These are phyloP conservation scores for Gyrodon lividus DNA, from an alignment of 768 basidiomycete species.

Conservation along the genomic window DNA sequence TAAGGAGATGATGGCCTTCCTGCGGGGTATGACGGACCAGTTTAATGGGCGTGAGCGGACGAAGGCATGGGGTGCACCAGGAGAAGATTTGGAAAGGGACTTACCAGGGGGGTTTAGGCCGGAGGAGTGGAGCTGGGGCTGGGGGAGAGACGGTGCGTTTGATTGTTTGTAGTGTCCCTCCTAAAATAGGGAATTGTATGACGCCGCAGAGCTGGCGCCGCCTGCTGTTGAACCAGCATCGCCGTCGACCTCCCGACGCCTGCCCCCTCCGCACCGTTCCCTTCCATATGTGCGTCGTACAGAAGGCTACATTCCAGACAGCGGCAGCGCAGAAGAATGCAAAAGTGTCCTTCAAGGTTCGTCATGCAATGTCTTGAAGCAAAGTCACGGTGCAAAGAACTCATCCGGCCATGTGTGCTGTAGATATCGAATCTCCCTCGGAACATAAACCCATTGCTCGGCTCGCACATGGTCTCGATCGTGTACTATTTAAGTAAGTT, in stretches of 20 bases:
- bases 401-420: neutral
- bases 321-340: neutral
- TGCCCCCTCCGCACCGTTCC: conserved; percentile 19
- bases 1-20: neutral
- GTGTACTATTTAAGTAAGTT: conserved; percentile 75
- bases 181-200: neutral
- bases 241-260: conserved; percentile 6
- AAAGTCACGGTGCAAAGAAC: neutral
- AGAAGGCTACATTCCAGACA: conserved; percentile 24
- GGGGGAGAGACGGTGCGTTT: conserved; percentile 27
- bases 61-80: neutral
- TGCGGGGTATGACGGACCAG: neutral
- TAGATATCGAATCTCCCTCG: conserved; percentile 46
- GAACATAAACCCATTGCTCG: conserved; percentile 56
- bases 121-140: conserved; percentile 13
- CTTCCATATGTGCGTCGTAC: conserved; percentile 27
- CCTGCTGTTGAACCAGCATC: conserved; percentile 1
- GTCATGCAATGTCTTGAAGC: neutral
- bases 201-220: conserved; percentile 14
- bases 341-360: conserved; percentile 19
- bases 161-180: too few species aligned
- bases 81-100: neutral
- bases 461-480: conserved; percentile 64
- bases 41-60: neutral
- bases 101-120: conserved; percentile 5